phyloP scores from a whole-genome alignment of 2,329 filamentous ascomycete genomes.

The Scedosporium dehoogii region DNA sequence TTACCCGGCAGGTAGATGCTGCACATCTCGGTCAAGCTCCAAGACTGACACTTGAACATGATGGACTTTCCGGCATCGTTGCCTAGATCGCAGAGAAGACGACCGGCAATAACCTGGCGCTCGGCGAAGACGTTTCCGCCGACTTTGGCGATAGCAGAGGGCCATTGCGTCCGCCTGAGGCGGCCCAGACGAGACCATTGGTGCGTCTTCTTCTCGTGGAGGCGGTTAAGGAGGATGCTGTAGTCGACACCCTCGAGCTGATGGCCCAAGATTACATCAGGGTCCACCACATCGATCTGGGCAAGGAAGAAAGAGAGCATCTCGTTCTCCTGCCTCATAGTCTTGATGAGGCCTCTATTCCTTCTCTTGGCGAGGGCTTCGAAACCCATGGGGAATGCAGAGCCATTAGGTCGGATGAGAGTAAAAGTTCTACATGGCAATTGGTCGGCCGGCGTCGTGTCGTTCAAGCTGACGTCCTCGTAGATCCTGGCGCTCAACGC shows the following conservation, averaged over 20 bases:
- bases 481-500: conserved; percentile 88
- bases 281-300: conserved; percentile 77
- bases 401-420: conserved; percentile 68
- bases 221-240: conserved; percentile 74
- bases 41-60: conserved; percentile 96
- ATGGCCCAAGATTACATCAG: conserved; percentile 88
- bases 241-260: conserved; percentile 97
- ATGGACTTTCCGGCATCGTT: conserved; percentile 96
- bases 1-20: conserved; percentile 71
- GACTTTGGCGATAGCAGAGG: conserved; percentile 72
- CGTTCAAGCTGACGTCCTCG: conserved; percentile 75
- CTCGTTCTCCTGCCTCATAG: conserved; percentile 75
- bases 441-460: conserved; percentile 81
- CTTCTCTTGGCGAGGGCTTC: conserved; percentile 64
- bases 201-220: conserved; percentile 83
- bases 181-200: conserved; percentile 92
- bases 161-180: conserved; percentile 77
- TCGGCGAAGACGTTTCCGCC: conserved; percentile 90
- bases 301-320: conserved; percentile 84
- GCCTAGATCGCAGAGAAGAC: conserved; percentile 83
- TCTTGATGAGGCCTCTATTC: conserved; percentile 65
- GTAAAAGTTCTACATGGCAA: conserved; percentile 88
- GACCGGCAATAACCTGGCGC: conserved; percentile 77
- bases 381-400: conserved; percentile 74
- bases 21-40: conserved; percentile 97